phyloP scores from a whole-genome alignment of 208 protist genomes.

The Crithidia bombi region DNA sequence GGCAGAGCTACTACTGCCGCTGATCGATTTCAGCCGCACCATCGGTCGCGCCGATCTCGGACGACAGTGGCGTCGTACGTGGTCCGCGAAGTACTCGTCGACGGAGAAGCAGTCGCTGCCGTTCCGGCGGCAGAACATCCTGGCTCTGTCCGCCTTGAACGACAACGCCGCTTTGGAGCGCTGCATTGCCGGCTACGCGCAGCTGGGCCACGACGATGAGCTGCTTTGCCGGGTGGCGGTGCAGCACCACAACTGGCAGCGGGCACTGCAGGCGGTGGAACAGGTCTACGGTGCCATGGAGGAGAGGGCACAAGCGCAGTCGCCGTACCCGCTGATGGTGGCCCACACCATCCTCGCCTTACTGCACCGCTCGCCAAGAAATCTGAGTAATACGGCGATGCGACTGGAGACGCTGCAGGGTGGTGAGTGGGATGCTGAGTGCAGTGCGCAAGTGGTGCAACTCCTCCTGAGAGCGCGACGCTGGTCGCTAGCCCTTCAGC shows the following conservation, averaged over 20 bases:
- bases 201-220: constrained; percentile 13
- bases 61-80: constrained; percentile 52
- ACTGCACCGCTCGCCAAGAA: constrained; percentile 50
- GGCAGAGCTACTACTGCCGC: constrained; percentile 46
- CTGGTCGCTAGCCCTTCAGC: constrained; percentile 57
- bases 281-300: constrained; percentile 30
- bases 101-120: constrained; percentile 26
- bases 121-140: constrained; percentile 45
- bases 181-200: constrained; percentile 22
- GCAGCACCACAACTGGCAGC: constrained; percentile 53
- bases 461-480: constrained; percentile 66
- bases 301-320: background rate
- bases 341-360: constrained; percentile 45
- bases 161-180: constrained; percentile 36
- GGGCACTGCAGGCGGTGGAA: constrained; percentile 44
- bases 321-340: constrained; percentile 39
- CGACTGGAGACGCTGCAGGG: constrained; percentile 44
- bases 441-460: constrained; percentile 47
- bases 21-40: constrained; percentile 51
- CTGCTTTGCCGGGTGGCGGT: constrained; percentile 57
- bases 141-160: constrained; percentile 49
- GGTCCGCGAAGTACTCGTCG: constrained; percentile 36
- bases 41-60: constrained; percentile 45
- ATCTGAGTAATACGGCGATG: constrained; percentile 76
- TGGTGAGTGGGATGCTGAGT: constrained; percentile 42